Conservation (phyloP, 108 stramenopile species). For the Chaetoceros tenuissimus region DNA sequence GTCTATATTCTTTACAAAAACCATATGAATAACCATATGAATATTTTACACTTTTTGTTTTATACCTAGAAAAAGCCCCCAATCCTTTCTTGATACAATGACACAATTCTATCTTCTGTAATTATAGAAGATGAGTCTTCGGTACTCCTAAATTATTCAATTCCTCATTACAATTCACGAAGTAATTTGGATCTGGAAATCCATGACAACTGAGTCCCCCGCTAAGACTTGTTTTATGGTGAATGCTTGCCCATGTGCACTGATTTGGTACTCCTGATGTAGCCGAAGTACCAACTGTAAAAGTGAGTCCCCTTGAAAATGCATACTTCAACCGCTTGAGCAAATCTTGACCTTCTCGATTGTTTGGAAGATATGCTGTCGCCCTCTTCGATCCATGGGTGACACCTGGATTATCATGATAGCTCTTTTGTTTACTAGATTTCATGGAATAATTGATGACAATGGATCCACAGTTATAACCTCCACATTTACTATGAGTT, state of each 20-base stretch:
- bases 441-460: slow-evolving; percentile 27
- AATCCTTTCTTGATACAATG: too few species aligned
- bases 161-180: slow-evolving; percentile 29
- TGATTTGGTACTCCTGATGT: slow-evolving; percentile 22
- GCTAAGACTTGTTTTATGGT: slow-evolving; percentile 37
- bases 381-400: slow-evolving; percentile 6
- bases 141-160: slow-evolving; percentile 35
- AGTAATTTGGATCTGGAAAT: slow-evolving; percentile 40
- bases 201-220: slow-evolving; percentile 42
- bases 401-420: slow-evolving; percentile 32
- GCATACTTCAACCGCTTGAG: slow-evolving; percentile 46
- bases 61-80: too few species aligned
- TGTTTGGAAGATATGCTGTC: slow-evolving; percentile 28
- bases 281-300: slow-evolving; percentile 36
- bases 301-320: slow-evolving; percentile 36
- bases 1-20: too few species aligned
- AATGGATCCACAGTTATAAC: neutral
- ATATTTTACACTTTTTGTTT: too few species aligned
- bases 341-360: slow-evolving; percentile 8
- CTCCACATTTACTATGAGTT: neutral
- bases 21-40: too few species aligned
- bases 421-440: slow-evolving; percentile 22
- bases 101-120: neutral
- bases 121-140: neutral
- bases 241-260: slow-evolving; percentile 40